Evolutionary conservation across 805 yeast genomes (phyloP), one percentile per base, ranked within the genome.

Genomic region (Starmerella kuoi): DNA sequence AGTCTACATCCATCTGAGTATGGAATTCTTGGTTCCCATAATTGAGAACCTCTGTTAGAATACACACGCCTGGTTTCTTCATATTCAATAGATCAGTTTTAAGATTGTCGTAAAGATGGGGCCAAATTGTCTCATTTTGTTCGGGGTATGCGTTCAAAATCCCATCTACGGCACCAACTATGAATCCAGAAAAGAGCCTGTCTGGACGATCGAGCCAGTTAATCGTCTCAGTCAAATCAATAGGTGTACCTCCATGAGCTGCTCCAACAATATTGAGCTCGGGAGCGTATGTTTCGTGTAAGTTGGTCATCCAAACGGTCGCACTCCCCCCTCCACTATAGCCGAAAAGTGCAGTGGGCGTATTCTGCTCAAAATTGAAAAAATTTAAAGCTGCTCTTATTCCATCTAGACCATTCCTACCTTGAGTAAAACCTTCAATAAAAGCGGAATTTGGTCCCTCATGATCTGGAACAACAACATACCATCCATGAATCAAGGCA

Each of bases 401-500:
- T 4, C 57, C 55, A 40, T 56, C 58, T n/a, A 56, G 44, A 17
- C 50, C 49, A 12, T 53, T 49, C 9, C 49, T 45, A 20, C 59
- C 61, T 17, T 52, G 48, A 15, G 47, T 44, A 37, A 32, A 35
- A 11, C 61, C 61, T 12, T 59, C 60, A 14, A 49, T 35, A 44
- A 55, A 57, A 5, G 55, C 44, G 11, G 58, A 51, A 20, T 46
- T 38, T 20, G 57, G 55, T 6, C 61, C 61, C 44, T 57, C 58
- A 40, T 55, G 55, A 37, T 57, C 61, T 12, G 61, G 54, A 25
- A 40, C 41, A 20, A 42, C 43, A 12, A 49, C 42, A 21, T 41
- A 31, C 32, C 35, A 47, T 3, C 53, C 53, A 15, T 41, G 38
- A 11, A 39, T 18, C 14, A 54, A 45, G 8, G 46, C 45, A 36